Percentiles rank a stretch among this genome's conserved stretches.
Evolutionary conservation across 1,139 yeast genomes (phyloP).

Genomic region (Zygoascus sp.): DNA sequence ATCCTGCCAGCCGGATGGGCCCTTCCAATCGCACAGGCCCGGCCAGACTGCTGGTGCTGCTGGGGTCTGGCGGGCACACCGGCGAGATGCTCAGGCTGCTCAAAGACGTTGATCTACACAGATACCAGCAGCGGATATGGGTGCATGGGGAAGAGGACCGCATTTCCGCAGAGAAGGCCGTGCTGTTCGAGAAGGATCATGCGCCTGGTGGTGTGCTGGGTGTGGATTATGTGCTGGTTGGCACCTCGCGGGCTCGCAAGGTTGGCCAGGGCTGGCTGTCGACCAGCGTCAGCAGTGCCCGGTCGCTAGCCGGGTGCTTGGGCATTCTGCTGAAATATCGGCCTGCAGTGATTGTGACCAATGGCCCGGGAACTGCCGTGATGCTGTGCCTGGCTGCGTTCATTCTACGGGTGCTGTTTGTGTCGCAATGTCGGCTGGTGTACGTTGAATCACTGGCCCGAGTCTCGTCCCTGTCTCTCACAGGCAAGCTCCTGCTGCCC

Average conservation of each 20-base stretch:
- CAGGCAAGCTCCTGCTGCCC: constrained; percentile 68
- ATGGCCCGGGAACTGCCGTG: constrained; percentile 94
- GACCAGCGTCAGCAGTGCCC: constrained; percentile 50
- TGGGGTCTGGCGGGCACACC: constrained; percentile 75
- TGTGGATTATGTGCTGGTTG: constrained; percentile 27
- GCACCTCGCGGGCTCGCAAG: constrained; percentile 67
- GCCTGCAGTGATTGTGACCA: constrained; percentile 50
- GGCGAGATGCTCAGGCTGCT: constrained; percentile 85
- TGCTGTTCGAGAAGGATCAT: constrained; percentile 38
- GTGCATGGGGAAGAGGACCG: constrained; percentile 49
- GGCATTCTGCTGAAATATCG: constrained; percentile 29
- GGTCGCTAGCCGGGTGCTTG: constrained; percentile 28
- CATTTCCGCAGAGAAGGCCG: constrained; percentile 52
- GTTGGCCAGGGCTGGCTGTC: constrained; percentile 61
- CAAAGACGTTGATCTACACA: constrained; percentile 36
- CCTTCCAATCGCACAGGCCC: neutral
- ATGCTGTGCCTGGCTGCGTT: constrained; percentile 65
- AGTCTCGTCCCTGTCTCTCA: constrained; percentile 66
- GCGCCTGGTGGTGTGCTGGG: neutral
- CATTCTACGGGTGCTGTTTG: constrained; percentile 49
- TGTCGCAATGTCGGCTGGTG: constrained; percentile 54
- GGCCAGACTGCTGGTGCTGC: constrained; percentile 24
- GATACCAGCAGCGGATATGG: constrained; percentile 32
- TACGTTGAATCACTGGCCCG: constrained; percentile 90
- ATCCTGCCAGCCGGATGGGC: too few species aligned